phyloP scores from a whole-genome alignment of 2,329 filamentous ascomycete genomes.

The Penicillium sp. region DNA sequence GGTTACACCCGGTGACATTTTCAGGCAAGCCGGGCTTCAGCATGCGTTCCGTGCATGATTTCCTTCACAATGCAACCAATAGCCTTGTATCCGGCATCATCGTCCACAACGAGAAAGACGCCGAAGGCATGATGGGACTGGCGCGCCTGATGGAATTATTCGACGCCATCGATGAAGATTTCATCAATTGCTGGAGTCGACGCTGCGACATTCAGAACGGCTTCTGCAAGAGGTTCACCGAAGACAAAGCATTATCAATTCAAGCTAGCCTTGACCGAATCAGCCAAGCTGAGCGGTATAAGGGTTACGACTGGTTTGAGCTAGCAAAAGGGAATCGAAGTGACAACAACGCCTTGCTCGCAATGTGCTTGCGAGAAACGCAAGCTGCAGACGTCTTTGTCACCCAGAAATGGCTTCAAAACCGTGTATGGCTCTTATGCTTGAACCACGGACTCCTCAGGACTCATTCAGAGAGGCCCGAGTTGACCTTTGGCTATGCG shows the following conservation, averaged over 20 bases:
- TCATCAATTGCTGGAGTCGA: constrained; percentile 43
- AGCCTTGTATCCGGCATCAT: constrained; percentile 39
- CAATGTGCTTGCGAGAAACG: constrained; percentile 32
- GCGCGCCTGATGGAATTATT: constrained; percentile 43
- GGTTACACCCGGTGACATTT: constrained; percentile 41
- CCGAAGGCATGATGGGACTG: constrained; percentile 41
- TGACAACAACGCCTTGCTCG: constrained; percentile 21
- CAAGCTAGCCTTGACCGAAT: constrained; percentile 32
- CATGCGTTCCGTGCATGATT: constrained; percentile 39
- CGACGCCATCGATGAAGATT: constrained; percentile 42
- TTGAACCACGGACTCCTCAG: constrained; percentile 38
- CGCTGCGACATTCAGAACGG: constrained; percentile 57
- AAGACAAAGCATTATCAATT: constrained; percentile 52
- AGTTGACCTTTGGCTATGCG: constrained; percentile 37
- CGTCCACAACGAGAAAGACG: constrained; percentile 43
- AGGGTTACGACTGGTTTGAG: constrained; percentile 39
- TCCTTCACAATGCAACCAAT: constrained; percentile 35
- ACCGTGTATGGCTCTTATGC: constrained; percentile 42
- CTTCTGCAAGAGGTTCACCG: constrained; percentile 61
- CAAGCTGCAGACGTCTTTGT: constrained; percentile 42
- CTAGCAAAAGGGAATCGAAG: constrained; percentile 24
- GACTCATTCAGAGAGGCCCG: constrained; percentile 32
- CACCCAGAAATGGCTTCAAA: constrained; percentile 43
- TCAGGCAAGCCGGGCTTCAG: constrained; percentile 38
- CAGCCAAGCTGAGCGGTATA: constrained; percentile 33